Percentiles rank a stretch among this genome's conserved stretches.
Evolutionary conservation across 2,329 filamentous ascomycete species (phyloP).

Genomic region (Fusarium domesticum): DNA sequence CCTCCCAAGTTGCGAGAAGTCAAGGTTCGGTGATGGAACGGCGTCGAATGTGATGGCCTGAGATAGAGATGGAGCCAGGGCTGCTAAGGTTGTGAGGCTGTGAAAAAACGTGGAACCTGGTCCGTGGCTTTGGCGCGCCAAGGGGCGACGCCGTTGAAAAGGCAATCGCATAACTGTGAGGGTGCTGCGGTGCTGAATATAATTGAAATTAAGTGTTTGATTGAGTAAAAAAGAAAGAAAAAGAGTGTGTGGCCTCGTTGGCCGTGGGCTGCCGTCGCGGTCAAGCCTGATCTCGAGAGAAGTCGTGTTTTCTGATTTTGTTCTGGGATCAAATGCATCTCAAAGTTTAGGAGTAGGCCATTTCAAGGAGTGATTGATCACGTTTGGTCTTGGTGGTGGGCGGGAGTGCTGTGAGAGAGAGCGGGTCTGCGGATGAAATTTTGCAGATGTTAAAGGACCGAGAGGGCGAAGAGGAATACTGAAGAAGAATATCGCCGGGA

Average conservation of each 20-base stretch:
- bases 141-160: constrained; percentile 40
- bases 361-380: constrained; percentile 25
- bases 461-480: constrained; percentile 1
- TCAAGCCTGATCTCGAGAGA: constrained; percentile 3
- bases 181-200: constrained; percentile 11
- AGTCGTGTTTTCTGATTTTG: constrained; percentile 10
- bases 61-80: constrained; percentile 42
- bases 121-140: constrained; percentile 38
- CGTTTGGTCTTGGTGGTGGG: constrained; percentile 14
- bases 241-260: not conserved
- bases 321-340: constrained; percentile 27
- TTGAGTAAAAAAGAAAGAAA: constrained; percentile 5
- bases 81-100: constrained; percentile 40
- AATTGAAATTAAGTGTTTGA: not conserved
- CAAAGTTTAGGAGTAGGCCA: constrained; percentile 27
- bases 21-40: constrained; percentile 68
- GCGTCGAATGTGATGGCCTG: constrained; percentile 57
- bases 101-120: constrained; percentile 23
- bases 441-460: not conserved
- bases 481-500: constrained; percentile 4
- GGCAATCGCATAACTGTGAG: constrained; percentile 48
- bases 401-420: constrained; percentile 6
- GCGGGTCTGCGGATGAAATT: not conserved
- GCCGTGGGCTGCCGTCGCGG: not conserved
- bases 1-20: constrained; percentile 73